phyloP scores from a whole-genome alignment of 495 filamentous ascomycete genomes.

The Aspergillus bridgeri region DNA sequence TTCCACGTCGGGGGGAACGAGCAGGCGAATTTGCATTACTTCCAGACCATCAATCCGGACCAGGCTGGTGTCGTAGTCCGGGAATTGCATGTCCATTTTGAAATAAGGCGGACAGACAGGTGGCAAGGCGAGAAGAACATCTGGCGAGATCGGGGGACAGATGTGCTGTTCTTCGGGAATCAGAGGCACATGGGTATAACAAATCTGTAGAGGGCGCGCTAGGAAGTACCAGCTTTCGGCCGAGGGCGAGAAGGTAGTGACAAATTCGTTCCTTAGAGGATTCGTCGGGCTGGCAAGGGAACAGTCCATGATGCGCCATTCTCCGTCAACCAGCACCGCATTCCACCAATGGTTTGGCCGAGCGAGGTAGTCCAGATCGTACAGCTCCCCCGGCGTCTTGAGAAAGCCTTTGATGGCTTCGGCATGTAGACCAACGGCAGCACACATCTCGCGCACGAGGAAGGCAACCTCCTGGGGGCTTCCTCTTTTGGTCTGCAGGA shows the following conservation, averaged over 20 bases:
- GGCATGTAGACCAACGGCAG: conserved; percentile 79
- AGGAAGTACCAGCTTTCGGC: conserved; percentile 94
- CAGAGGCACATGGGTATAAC: conserved; percentile 92
- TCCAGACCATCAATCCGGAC: conserved; percentile 86
- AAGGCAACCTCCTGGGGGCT: conserved; percentile 89
- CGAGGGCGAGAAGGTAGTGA: conserved; percentile 59
- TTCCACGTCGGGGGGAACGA: conserved; percentile 85
- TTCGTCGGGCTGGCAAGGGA: conserved; percentile 88
- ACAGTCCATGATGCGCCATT: conserved; percentile 97
- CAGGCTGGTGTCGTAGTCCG: conserved; percentile 88
- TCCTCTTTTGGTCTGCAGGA: conserved; percentile 79
- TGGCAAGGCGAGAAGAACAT: conserved; percentile 80
- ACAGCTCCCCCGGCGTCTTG: conserved; percentile 79
- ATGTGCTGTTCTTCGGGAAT: conserved; percentile 86
- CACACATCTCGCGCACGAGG: conserved; percentile 90
- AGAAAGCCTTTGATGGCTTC: conserved; percentile 85
- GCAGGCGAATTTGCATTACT: conserved; percentile 82
- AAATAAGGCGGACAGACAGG: conserved; percentile 85
- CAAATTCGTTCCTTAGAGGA: conserved; percentile 72
- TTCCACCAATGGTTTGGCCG: conserved; percentile 99
- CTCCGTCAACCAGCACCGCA: conserved; percentile 83
- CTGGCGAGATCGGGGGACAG: conserved; percentile 78
- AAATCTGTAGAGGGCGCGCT: conserved; percentile 76
- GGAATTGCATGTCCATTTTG: conserved; percentile 70
- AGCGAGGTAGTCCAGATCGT: conserved; percentile 67